Evolutionary conservation across 306 rosid species (phyloP).

Genomic region (Vigna hirtella): DNA sequence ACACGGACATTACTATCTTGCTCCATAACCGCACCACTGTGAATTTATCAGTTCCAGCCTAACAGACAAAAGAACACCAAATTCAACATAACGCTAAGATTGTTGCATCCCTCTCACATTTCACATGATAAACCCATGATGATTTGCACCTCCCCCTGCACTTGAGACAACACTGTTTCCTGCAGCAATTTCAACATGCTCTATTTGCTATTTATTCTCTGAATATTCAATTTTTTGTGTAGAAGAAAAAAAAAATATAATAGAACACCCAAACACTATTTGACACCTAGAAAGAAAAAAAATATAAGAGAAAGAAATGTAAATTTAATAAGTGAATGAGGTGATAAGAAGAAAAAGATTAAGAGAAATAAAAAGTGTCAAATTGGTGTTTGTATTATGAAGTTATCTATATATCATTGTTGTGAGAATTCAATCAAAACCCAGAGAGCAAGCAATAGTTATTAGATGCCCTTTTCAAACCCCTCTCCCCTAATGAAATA

Average conservation of each 20-base stretch:
- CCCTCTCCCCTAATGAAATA: no score
- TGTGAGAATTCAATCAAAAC: no score
- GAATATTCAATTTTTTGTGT: neutral
- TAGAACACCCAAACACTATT: no score
- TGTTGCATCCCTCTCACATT: conserved; percentile 31
- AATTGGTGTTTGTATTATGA: no score
- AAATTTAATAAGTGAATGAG: no score
- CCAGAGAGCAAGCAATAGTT: no score
- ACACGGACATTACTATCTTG: conserved; percentile 22
- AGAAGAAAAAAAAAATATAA: neutral
- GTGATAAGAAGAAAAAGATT: no score
- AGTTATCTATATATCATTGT: no score
- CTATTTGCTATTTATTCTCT: conserved; percentile 16
- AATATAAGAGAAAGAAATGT: no score
- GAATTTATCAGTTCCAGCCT: conserved; percentile 33
- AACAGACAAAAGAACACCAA: conserved; percentile 12
- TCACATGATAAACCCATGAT: conserved; percentile 31
- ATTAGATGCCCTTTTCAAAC: no score
- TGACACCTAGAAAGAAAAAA: no score
- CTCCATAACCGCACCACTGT: conserved; percentile 1
- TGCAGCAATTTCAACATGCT: conserved; percentile 36
- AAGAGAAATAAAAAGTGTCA: no score
- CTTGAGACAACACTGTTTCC: conserved; percentile 33
- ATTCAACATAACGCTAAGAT: conserved; percentile 28
- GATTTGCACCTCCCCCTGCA: neutral